phyloP scores from a whole-genome alignment of 2,329 filamentous ascomycete species.

The Fusarium concolor region DNA sequence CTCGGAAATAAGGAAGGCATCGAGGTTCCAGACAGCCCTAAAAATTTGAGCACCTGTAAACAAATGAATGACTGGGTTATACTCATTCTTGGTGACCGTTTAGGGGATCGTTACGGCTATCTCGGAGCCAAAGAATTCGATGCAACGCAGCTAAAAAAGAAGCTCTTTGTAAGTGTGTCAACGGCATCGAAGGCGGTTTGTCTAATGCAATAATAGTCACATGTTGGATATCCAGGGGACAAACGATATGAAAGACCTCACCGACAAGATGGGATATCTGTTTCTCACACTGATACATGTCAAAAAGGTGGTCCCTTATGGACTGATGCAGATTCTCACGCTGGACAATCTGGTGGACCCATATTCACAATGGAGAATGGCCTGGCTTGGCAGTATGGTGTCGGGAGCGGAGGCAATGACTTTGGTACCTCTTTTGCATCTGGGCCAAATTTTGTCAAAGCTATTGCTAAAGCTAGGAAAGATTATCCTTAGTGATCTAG shows the following conservation, averaged over 20 bases:
- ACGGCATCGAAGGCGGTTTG: accelerated
- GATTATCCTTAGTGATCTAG: not conserved
- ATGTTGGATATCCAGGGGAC: constrained; percentile 9
- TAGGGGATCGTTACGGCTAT: constrained; percentile 13
- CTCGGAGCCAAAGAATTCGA: constrained; percentile 1
- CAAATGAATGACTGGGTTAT: constrained; percentile 18
- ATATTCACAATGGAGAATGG: constrained; percentile 2
- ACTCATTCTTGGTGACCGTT: constrained; percentile 8
- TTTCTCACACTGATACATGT: not conserved
- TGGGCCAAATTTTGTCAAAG: not conserved
- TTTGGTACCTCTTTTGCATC: not conserved
- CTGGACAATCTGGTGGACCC: constrained; percentile 21
- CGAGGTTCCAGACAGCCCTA: not conserved
- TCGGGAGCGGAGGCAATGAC: not conserved
- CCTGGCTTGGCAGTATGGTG: constrained; percentile 3
- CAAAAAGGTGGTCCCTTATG: not conserved
- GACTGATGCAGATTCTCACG: constrained; percentile 4
- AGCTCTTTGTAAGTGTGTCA: constrained; percentile 1
- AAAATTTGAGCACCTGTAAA: not conserved
- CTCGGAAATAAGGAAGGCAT: not conserved
- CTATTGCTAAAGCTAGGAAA: not conserved
- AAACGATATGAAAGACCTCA: too few species aligned
- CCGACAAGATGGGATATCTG: constrained; percentile 3
- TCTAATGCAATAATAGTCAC: not conserved
- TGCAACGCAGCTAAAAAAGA: not conserved